These are phyloP conservation scores for Hygrophorus pudorinus DNA, from an alignment of 768 basidiomycete species.

Conservation along the genomic window DNA sequence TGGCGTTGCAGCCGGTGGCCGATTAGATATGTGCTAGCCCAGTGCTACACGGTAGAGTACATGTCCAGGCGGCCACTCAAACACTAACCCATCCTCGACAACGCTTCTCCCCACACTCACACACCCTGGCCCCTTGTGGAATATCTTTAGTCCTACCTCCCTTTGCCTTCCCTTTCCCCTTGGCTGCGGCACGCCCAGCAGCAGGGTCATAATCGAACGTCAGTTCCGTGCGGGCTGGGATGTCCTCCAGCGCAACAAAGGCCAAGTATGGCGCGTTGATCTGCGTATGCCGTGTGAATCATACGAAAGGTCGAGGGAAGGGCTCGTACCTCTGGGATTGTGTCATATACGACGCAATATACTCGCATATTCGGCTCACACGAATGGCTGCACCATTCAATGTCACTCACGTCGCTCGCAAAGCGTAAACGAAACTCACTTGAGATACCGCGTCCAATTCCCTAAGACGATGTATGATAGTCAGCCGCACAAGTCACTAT, in stretches of 20 bases:
- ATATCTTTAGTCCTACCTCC: too few relatives aligned
- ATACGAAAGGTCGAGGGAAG: not conserved
- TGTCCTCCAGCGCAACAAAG: constrained; percentile 40
- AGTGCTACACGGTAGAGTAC: too few relatives aligned
- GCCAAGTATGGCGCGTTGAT: constrained; percentile 53
- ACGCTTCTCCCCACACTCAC: not conserved
- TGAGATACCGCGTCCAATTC: constrained; percentile 71
- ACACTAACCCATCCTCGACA: not conserved
- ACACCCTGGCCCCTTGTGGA: too few relatives aligned
- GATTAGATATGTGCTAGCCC: too few relatives aligned
- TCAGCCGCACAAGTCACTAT: constrained; percentile 1
- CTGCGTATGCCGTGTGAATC: constrained; percentile 19
- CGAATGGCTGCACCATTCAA: constrained; percentile 42
- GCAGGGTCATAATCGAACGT: constrained; percentile 58
- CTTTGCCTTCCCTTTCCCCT: constrained; percentile 19
- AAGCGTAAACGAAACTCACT: constrained; percentile 31
- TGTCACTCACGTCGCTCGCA: not conserved
- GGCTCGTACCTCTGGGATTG: constrained; percentile 38
- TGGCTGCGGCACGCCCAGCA: constrained; percentile 11
- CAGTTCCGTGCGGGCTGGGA: constrained; percentile 44
- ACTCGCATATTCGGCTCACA: constrained; percentile 51
- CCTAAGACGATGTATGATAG: constrained; percentile 27
- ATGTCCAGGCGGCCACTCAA: too few relatives aligned
- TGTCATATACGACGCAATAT: constrained; percentile 54
- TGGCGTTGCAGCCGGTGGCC: too few relatives aligned